Evolutionary conservation across 2,329 filamentous ascomycete species (phyloP).

Genomic region (Verticillium nubilum): DNA sequence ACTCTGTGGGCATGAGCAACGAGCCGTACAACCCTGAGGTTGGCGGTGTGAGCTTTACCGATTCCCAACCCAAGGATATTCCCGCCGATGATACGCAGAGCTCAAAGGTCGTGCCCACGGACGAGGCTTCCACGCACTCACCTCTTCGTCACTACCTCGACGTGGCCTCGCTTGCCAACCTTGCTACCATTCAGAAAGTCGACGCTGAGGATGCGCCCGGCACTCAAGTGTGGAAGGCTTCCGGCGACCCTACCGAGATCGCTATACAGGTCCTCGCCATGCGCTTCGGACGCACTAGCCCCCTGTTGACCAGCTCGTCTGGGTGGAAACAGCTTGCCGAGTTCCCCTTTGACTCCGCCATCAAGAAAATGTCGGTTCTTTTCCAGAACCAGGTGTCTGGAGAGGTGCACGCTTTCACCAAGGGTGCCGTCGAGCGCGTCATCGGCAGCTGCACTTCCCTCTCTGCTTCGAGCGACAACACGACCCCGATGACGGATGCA

Average conservation of each 20-base stretch:
- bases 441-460: constrained; percentile 49
- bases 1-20: constrained; percentile 22
- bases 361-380: constrained; percentile 55
- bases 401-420: constrained; percentile 42
- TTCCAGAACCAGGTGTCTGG: constrained; percentile 28
- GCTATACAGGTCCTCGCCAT: constrained; percentile 53
- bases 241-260: constrained; percentile 49
- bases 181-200: constrained; percentile 51
- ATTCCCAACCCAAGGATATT: constrained; percentile 23
- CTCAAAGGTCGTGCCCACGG: constrained; percentile 24
- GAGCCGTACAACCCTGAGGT: constrained; percentile 14
- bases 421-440: constrained; percentile 62
- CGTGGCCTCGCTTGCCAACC: constrained; percentile 54
- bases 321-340: constrained; percentile 39
- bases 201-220: constrained; percentile 17
- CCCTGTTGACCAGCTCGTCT: constrained; percentile 22
- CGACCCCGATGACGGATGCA: constrained; percentile 22
- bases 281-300: constrained; percentile 37
- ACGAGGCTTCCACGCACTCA: constrained; percentile 27
- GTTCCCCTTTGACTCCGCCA: constrained; percentile 52
- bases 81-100: not conserved
- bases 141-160: constrained; percentile 46
- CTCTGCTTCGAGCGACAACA: constrained; percentile 24
- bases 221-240: constrained; percentile 31
- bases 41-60: constrained; percentile 31